Evolutionary conservation across 2,329 filamentous ascomycete species (phyloP), one percentile per base, ranked within the genome.

Genomic region (Scytalidium sp.): DNA sequence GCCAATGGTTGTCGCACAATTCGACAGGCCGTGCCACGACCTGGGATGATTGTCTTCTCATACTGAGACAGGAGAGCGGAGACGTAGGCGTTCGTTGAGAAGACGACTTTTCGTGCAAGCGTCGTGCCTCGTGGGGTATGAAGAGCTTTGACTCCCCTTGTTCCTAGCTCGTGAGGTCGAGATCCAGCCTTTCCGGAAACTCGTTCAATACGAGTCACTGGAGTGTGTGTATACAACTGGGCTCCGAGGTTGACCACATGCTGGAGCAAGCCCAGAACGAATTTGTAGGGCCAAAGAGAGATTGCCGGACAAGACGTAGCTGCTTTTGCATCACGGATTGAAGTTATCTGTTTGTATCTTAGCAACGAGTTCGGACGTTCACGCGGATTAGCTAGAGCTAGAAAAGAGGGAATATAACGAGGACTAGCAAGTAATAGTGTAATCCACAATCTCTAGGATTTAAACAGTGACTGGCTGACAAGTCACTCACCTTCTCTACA

Each of bases 61-160:
- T 85, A 87, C 48, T 75, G 63, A 0, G 83, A 82, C 1, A 84
- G 68, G 7, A 88, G 62, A 13, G 78, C 73, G 1, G 81, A 77
- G 0, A 83, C 85, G 62, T 87, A 88, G 11, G 72, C 85, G 56
- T 89, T 89, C 2, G 81, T 87, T 9, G 84, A 83, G 36, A 85
- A 73, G 21, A 88, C 68, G n/a, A 88, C 70, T 32, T 74, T 75
- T 19, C 68, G 70, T 1, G 84, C 72, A 7, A 58, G 62, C 45
- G 85, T 75, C 0, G 52, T 60, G 13, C 84, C 85, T 19, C 83
- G 75, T 0, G 70, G 60, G 2, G 83, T 87, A 10, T 71, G 60
- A 2, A 83, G 64, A 1, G 62, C 70, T 70, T 77, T 81, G 27
- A 56, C 56, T 15, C 60, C 60, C 8, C 62, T 56, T n/a, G n/a